Base-by-base conservation (phyloP, 2,329 filamentous ascomycete species). In the Nigrospora osmanthi region DNA sequence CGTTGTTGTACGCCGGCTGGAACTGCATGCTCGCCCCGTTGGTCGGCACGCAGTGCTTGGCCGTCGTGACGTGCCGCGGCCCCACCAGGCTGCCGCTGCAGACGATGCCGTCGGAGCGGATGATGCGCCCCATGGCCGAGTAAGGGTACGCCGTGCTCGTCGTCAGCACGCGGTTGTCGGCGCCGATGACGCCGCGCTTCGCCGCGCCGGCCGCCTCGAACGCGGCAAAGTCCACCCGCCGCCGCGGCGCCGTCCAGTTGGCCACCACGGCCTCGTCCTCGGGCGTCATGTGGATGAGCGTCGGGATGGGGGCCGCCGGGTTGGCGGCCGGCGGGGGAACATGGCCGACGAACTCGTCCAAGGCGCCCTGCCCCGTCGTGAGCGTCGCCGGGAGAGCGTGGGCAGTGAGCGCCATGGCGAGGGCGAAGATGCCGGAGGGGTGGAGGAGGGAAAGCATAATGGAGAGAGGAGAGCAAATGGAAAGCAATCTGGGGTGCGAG, bases 71-170 rank as follows among this genome's bases (percentile, higher is more conserved):
- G 38, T 60, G 58, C n/a, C 58, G 57, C 14, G 58, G 54, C 4
- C 58, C 58, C 38, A 59, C 51, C 15, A 59, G 47, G 6, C 56
- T 53, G n/a, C 54, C 57, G 2, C 54, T 57, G 49, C 57, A 59
- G 38, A 47, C 51, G 19, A 51, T 45, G 4, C 56, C 56, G 32
- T 48, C 51, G 32, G 45, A 50, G 44, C 53, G 53, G 11, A 46
- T 32, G 23, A 59, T 47, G 15, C 50, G 48, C 2, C 57, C 56
- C 44, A 56, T 50, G 13, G 53, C 40, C 15, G 44, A 45, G 44
- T 44, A 58, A 11, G 54, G 55, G 42, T 53, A 56, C 4, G 42
- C 40, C 14, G 33, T 45, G 34, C 50, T 39, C 11, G 47, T 48
- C 49, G 47, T 54, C 17, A 50, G 45, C 23, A 51, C 38, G 10